phyloP scores from a whole-genome alignment of 768 basidiomycete genomes.

The Leccinum subtestaceum region DNA sequence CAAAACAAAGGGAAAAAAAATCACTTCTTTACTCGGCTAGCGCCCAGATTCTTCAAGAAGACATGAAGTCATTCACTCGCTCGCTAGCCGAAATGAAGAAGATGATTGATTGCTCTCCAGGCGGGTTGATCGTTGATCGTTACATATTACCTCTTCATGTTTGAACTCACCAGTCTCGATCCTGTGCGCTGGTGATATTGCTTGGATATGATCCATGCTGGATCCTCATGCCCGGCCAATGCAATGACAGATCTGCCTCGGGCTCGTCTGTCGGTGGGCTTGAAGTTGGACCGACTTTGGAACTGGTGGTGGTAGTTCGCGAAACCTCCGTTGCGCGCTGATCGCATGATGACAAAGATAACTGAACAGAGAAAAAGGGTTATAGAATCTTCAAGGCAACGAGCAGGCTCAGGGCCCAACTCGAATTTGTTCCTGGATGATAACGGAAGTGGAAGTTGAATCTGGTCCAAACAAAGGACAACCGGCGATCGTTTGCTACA shows the following conservation, averaged over 20 bases:
- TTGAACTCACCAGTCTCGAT: conserved; percentile 4
- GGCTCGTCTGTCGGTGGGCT: not conserved
- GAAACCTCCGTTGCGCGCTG: not conserved
- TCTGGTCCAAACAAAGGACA: conserved; percentile 15
- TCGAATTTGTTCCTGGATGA: too few relatives aligned
- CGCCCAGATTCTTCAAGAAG: not conserved
- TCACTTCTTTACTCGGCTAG: not conserved
- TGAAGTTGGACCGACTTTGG: conserved; percentile 5
- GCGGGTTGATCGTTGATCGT: conserved; percentile 17
- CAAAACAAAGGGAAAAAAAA: not conserved
- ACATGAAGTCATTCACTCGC: conserved; percentile 14
- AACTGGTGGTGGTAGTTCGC: not conserved
- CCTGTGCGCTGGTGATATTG: not conserved
- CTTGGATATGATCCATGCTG: not conserved
- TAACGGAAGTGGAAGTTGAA: not conserved
- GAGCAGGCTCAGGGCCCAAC: not conserved
- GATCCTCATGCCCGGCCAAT: conserved; percentile 1
- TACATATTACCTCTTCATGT: conserved; percentile 3
- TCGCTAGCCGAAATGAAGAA: conserved; percentile 29
- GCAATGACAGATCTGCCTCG: not conserved
- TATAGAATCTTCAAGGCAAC: too few relatives aligned
- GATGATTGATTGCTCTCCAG: conserved; percentile 14
- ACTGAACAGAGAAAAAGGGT: not conserved
- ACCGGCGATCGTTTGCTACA: not conserved
- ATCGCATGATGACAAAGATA: conserved; percentile 1